A percentile compares a stretch with the other conserved stretches of the same genome.
phyloP scores from a whole-genome alignment of 1,139 yeast species.

The Yamadazyma aaseri region DNA sequence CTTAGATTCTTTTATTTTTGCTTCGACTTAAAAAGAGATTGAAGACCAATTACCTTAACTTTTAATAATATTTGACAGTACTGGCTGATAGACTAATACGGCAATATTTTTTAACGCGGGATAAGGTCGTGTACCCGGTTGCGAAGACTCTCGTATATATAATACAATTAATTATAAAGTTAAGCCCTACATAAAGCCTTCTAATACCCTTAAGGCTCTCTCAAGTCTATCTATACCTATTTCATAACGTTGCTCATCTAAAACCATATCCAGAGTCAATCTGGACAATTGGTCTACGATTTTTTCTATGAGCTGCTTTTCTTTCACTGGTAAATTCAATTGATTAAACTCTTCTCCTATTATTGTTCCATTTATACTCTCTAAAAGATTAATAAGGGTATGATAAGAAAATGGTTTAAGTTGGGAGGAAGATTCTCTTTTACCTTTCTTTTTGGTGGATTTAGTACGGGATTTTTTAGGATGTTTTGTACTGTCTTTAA shows the following conservation, averaged over 20 bases:
- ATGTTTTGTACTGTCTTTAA: conserved; percentile 31
- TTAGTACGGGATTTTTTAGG: conserved; percentile 19
- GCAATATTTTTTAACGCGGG: too few species aligned
- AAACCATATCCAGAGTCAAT: conserved; percentile 83
- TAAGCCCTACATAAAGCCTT: conserved; percentile 56
- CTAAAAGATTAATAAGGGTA: conserved; percentile 56
- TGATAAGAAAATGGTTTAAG: conserved; percentile 57
- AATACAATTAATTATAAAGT: too few species aligned
- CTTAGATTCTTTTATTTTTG: too few species aligned
- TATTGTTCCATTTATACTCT: conserved; percentile 62
- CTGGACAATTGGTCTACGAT: conserved; percentile 82
- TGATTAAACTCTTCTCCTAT: conserved; percentile 72
- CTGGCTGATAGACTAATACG: too few species aligned
- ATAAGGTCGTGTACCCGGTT: too few species aligned
- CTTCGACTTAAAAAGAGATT: too few species aligned
- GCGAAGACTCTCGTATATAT: too few species aligned
- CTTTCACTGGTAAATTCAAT: conserved; percentile 71
- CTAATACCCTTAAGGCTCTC: conserved; percentile 78
- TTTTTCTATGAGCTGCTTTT: conserved; percentile 77
- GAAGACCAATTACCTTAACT: too few species aligned
- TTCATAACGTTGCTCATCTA: conserved; percentile 75
- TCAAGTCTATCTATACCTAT: conserved; percentile 80
- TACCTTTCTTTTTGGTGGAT: conserved; percentile 13
- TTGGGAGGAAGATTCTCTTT: conserved; percentile 13
- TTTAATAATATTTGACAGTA: too few species aligned